Evolutionary conservation across 805 yeast species (phyloP).

Genomic region (Candida dajiaensis): DNA sequence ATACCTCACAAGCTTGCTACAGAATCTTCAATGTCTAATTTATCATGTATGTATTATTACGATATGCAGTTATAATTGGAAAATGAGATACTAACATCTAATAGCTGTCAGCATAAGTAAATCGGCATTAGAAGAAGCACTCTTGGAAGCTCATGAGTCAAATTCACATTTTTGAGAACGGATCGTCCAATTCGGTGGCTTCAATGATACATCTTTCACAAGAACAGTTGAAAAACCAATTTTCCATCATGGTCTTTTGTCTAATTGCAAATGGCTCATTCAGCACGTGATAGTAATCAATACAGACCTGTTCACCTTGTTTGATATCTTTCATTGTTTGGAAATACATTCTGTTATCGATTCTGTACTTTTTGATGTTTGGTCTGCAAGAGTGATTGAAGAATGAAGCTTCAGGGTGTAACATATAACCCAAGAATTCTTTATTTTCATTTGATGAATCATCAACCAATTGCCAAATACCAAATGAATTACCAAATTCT

Average conservation of each 20-base stretch:
- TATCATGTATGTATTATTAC: conserved; percentile 25
- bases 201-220: conserved; percentile 39
- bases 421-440: conserved; percentile 55
- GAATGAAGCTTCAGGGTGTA: conserved; percentile 58
- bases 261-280: conserved; percentile 37
- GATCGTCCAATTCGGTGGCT: conserved; percentile 14
- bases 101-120: conserved; percentile 30
- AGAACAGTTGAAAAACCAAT: conserved; percentile 57
- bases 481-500: conserved; percentile 64
- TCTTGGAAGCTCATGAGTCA: conserved; percentile 22
- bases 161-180: conserved; percentile 22
- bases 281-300: conserved; percentile 51
- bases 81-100: conserved; percentile 5
- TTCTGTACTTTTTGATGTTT: conserved; percentile 43
- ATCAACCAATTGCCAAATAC: conserved; percentile 50
- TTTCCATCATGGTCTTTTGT: conserved; percentile 35
- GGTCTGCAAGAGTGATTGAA: conserved; percentile 65
- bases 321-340: conserved; percentile 34
- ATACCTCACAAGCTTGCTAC: conserved; percentile 4
- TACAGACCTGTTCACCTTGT: conserved; percentile 46
- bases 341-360: conserved; percentile 35
- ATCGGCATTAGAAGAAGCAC: conserved; percentile 37
- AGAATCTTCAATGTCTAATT: conserved; percentile 24
- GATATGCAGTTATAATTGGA: not conserved
- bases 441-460: conserved; percentile 33